These are phyloP conservation scores for Paxillus rubicundulus DNA, from an alignment of 768 basidiomycete genomes.

Conservation along the genomic window DNA sequence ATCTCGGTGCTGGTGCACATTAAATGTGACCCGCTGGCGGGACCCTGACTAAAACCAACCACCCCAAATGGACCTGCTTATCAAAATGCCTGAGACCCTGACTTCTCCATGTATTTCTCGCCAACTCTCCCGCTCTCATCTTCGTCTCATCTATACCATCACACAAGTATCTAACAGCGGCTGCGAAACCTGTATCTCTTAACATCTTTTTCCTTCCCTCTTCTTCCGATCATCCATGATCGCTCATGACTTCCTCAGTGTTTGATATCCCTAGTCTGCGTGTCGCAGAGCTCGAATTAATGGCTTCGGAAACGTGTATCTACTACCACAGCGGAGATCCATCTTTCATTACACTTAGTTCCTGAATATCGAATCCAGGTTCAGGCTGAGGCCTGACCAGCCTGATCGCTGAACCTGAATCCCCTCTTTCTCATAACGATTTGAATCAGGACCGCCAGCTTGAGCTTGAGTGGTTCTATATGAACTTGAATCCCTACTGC, in stretches of 20 bases:
- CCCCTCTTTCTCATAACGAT: too few species aligned
- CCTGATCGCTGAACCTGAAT: too few species aligned
- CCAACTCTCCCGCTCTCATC: constrained; percentile 26
- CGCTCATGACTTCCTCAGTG: constrained; percentile 17
- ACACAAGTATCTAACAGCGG: constrained; percentile 15
- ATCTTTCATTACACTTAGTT: neutral
- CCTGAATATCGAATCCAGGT: too few species aligned
- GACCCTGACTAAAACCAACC: constrained; percentile 14
- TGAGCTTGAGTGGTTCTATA: too few species aligned
- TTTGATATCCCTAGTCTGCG: constrained; percentile 32
- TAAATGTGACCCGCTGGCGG: constrained; percentile 22
- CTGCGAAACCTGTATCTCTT: constrained; percentile 29
- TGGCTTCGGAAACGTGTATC: constrained; percentile 30
- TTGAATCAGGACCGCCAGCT: too few species aligned
- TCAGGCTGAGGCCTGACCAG: too few species aligned
- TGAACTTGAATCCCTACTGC: too few species aligned
- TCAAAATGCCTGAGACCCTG: constrained; percentile 6
- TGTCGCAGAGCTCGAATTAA: constrained; percentile 19
- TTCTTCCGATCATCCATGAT: constrained; percentile 5
- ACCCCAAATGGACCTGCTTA: constrained; percentile 13
- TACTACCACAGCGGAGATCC: constrained; percentile 16
- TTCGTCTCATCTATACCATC: constrained; percentile 20
- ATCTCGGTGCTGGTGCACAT: constrained; percentile 44
- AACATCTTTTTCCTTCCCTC: constrained; percentile 7
- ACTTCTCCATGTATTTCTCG: constrained; percentile 5